Evolutionary conservation across 306 rosid species (phyloP).

Genomic region (Prunus dulcis): DNA sequence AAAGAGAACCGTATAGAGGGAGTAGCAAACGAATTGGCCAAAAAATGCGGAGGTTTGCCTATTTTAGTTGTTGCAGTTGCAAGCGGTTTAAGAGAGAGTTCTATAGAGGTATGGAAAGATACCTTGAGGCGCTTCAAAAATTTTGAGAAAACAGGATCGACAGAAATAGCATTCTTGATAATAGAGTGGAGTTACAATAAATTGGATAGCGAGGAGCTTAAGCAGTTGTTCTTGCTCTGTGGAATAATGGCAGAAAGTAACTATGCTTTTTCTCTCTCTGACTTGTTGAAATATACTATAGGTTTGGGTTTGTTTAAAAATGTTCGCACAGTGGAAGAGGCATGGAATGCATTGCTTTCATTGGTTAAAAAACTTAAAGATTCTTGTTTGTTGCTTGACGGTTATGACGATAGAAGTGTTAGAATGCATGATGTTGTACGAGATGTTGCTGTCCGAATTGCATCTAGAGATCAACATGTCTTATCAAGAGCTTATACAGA

Average conservation of each 20-base stretch:
- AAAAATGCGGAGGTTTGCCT: constrained; percentile 2
- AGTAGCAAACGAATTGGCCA: not conserved
- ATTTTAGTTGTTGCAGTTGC: not conserved
- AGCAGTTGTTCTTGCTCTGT: too few relatives aligned
- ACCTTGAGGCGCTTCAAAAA: not conserved
- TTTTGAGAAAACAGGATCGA: not conserved
- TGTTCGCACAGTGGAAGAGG: not conserved
- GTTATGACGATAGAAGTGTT: not conserved
- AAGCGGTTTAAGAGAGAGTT: not conserved
- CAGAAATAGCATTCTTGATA: not conserved
- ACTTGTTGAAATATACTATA: too few relatives aligned
- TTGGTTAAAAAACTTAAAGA: constrained; percentile 9
- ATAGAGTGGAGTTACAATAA: constrained; percentile 23
- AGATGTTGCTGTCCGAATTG: constrained; percentile 22
- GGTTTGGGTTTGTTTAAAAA: not conserved
- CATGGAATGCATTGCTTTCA: not conserved
- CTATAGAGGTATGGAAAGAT: not conserved
- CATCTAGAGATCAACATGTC: not conserved
- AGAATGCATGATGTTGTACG: constrained; percentile 35
- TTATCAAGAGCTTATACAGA: not conserved
- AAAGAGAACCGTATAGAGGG: not conserved
- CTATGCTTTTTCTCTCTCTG: too few relatives aligned
- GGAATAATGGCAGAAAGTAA: too few relatives aligned
- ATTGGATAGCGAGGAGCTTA: constrained; percentile 8
- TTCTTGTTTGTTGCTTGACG: not conserved